Evolutionary conservation across 495 filamentous ascomycete species (phyloP), one percentile per base, ranked within the genome.

Genomic region (Trichoderma gamsii): DNA sequence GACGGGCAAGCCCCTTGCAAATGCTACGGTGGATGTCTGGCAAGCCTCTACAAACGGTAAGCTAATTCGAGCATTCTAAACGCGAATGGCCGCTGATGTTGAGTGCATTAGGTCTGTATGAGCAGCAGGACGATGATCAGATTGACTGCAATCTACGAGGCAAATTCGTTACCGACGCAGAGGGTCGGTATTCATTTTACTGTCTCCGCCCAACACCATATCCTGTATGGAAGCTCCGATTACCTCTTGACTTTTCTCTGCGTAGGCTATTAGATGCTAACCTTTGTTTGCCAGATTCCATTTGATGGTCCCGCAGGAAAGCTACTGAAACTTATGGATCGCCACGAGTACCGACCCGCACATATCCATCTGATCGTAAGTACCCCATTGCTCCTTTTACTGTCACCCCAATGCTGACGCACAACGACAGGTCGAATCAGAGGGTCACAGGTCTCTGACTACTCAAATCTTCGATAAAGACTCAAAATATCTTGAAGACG

Each of bases 41-140:
- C 87, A 92, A 70, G 85, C 88, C 11, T 88, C 86, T 6, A 89
- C 89, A 18, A 92, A 92, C 71, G 90, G 90, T 1, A 75, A 23
- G 56, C 12, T 7, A 23, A 0, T 4, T 7, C 29, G 6, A 32
- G 11, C 3, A 6, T n/a, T 35, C 0, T 13, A 27, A 41, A 64
- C n/a, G 23, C 3, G 13, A 64, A 25, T 27, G n/a, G 21, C n/a
- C 9, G 51, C 51, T 56, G 9, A 64, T 16, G 32, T 25, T 41
- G 63, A 41, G 23, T 16, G 7, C 9, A 44, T n/a, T 43, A 65
- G 63, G 63, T 2, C 43, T 92, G 67, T 93, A 93, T 73, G 89
- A 92, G 80, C 89, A 91, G 79, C 89, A 92, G 78, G 90, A 93
- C 69, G 77, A 81, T 3, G 75, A 85, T n/a, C 88, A 91, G 80